A percentile compares a stretch with the other conserved stretches of the same genome.
These are phyloP conservation scores for Geotrichum histeridarum DNA, from an alignment of 1,139 yeast genomes.

Conservation along the genomic window DNA sequence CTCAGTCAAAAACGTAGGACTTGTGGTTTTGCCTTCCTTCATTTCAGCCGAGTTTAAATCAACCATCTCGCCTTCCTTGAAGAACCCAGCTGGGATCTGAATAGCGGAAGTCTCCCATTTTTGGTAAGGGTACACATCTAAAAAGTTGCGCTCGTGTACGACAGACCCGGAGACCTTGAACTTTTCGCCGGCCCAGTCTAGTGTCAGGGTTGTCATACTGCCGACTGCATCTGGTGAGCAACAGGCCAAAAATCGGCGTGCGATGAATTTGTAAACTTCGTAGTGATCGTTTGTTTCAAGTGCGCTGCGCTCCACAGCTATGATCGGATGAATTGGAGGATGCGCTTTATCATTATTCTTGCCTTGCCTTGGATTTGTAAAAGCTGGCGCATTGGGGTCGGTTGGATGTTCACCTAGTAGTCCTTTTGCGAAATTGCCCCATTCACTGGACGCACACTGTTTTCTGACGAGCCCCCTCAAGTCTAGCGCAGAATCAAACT, in stretches of 20 bases:
- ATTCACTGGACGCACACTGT: slow-evolving; percentile 47
- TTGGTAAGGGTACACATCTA: slow-evolving; percentile 64
- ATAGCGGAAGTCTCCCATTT: slow-evolving; percentile 62
- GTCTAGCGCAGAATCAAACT: slow-evolving; percentile 72
- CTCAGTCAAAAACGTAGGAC: slow-evolving; percentile 85
- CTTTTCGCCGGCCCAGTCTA: slow-evolving; percentile 73
- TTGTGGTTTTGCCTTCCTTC: slow-evolving; percentile 67
- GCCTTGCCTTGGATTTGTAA: slow-evolving; percentile 68
- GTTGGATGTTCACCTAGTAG: slow-evolving; percentile 29
- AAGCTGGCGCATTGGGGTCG: slow-evolving; percentile 26
- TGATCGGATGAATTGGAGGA: slow-evolving; percentile 90
- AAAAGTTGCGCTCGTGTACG: slow-evolving; percentile 67
- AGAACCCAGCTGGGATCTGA: slow-evolving; percentile 55
- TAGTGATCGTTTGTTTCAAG: slow-evolving; percentile 48
- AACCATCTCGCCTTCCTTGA: slow-evolving; percentile 53
- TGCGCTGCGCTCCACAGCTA: slow-evolving; percentile 38
- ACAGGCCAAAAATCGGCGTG: slow-evolving; percentile 82
- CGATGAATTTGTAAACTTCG: slow-evolving; percentile 81
- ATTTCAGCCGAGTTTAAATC: slow-evolving; percentile 52
- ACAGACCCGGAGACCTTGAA: slow-evolving; percentile 68
- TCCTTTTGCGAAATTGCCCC: slow-evolving; percentile 48
- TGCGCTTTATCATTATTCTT: slow-evolving; percentile 90
- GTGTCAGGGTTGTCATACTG: slow-evolving; percentile 52
- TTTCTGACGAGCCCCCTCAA: slow-evolving; percentile 53
- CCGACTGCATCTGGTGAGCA: slow-evolving; percentile 92